Conservation (phyloP, 2,329 filamentous ascomycete species). For the Fusarium chuoi region DNA sequence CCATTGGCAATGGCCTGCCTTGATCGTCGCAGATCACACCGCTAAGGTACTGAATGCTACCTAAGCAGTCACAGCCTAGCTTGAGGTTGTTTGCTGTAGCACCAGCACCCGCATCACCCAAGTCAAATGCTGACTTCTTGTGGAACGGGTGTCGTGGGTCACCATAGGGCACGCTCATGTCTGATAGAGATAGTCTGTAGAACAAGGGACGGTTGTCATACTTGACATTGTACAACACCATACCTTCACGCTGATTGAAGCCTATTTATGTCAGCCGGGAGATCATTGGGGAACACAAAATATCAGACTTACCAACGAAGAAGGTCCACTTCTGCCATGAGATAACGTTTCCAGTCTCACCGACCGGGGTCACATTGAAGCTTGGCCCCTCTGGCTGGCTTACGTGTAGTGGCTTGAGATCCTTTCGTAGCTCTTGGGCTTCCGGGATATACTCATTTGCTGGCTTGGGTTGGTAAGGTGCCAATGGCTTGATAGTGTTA, state of each 20-base stretch:
- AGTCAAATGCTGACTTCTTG: slow-evolving; percentile 77
- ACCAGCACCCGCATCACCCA: slow-evolving; percentile 75
- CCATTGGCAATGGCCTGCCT: slow-evolving; percentile 62
- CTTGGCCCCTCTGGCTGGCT: slow-evolving; percentile 76
- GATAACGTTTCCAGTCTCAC: slow-evolving; percentile 53
- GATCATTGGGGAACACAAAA: rapidly evolving
- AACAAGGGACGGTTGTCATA: slow-evolving; percentile 74
- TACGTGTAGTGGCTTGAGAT: slow-evolving; percentile 77
- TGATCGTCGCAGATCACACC: slow-evolving; percentile 62
- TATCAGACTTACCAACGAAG: slow-evolving; percentile 58
- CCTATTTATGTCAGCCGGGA: slow-evolving; percentile 33
- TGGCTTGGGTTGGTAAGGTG: slow-evolving; percentile 11
- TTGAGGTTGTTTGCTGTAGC: slow-evolving; percentile 74
- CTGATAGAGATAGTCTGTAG: slow-evolving; percentile 74
- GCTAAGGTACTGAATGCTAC: slow-evolving; percentile 73
- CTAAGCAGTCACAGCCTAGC: slow-evolving; percentile 77
- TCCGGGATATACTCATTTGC: slow-evolving; percentile 60
- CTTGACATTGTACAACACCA: slow-evolving; percentile 74
- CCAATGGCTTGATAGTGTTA: background rate
- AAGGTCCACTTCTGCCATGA: slow-evolving; percentile 77
- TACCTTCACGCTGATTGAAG: slow-evolving; percentile 76
- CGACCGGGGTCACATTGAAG: slow-evolving; percentile 60
- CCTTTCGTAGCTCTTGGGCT: slow-evolving; percentile 61
- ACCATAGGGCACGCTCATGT: slow-evolving; percentile 77
- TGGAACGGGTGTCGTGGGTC: slow-evolving; percentile 74